These are phyloP conservation scores for Lasiosphaeria miniovina DNA, from an alignment of 495 filamentous ascomycete species.

Conservation along the genomic window DNA sequence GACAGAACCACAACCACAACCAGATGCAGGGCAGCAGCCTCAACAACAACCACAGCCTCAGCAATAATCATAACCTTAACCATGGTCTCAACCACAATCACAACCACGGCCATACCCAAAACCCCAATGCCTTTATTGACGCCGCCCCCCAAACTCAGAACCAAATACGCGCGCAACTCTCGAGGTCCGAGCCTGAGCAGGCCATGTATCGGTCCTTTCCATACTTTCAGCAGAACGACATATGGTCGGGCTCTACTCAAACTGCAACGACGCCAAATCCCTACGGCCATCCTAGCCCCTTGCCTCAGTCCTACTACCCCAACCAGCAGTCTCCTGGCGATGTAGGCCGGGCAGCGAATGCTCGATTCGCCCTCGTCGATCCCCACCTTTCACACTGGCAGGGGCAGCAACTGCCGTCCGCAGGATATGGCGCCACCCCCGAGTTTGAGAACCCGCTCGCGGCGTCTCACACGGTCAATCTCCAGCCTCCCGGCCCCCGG, in stretches of 20 bases:
- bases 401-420: conserved; percentile 7
- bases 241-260: conserved; percentile 20
- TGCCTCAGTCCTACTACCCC: conserved; percentile 17
- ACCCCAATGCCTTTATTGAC: conserved; percentile 22
- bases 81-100: conserved; percentile 13
- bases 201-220: conserved; percentile 20
- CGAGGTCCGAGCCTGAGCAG: conserved; percentile 18
- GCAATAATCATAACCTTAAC: conserved; percentile 3
- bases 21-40: conserved; percentile 18
- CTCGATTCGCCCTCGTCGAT: conserved; percentile 23
- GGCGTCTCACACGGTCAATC: conserved; percentile 12
- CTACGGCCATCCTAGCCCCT: conserved; percentile 19
- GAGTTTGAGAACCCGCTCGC: conserved; percentile 30
- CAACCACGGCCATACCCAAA: conserved; percentile 16
- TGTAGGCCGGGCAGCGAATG: conserved; percentile 15
- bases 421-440: conserved; percentile 15
- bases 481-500: conserved; percentile 13
- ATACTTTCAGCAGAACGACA: conserved; percentile 17
- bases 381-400: conserved; percentile 27
- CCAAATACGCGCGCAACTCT: conserved; percentile 24
- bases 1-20: conserved; percentile 12
- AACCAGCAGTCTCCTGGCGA: conserved; percentile 19
- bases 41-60: conserved; percentile 14
- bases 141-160: conserved; percentile 11
- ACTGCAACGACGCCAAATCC: conserved; percentile 6